A percentile compares a stretch with the other conserved stretches of the same genome.
Evolutionary conservation across 2,329 filamentous ascomycete genomes (phyloP).

Genomic region (Ilyonectria mors-panacis): DNA sequence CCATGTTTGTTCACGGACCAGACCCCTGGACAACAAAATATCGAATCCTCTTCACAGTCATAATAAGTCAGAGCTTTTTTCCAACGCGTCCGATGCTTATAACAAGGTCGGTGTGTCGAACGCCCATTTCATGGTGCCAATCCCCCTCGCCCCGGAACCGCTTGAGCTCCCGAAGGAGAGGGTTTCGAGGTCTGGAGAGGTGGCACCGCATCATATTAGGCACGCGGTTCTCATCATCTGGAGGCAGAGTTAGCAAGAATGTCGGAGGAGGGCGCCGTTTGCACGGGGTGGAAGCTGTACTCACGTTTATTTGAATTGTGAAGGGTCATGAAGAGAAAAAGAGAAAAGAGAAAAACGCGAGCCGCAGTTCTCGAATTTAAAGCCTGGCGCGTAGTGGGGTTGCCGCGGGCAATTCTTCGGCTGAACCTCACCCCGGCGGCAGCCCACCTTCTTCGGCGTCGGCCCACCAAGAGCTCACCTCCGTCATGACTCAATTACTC

Average conservation of each 20-base stretch:
- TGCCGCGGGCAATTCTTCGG: conserved; percentile 49
- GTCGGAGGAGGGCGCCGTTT: neutral
- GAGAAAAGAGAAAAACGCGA: conserved; percentile 59
- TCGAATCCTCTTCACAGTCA: conserved; percentile 54
- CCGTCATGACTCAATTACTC: conserved; percentile 42
- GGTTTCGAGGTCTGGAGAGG: conserved; percentile 79
- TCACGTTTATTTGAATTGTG: conserved; percentile 96
- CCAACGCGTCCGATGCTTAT: conserved; percentile 90
- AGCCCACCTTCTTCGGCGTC: conserved; percentile 21
- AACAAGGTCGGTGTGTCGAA: conserved; percentile 99
- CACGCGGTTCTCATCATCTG: conserved; percentile 99
- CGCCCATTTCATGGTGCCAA: conserved; percentile 93
- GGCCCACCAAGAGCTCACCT: conserved; percentile 38
- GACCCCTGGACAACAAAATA: conserved; percentile 11
- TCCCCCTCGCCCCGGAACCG: conserved; percentile 78
- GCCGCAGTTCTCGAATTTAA: conserved; percentile 56
- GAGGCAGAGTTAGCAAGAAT: conserved; percentile 50
- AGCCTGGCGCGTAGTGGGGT: conserved; percentile 45
- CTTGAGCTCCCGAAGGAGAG: conserved; percentile 91
- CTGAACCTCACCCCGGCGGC: conserved; percentile 28
- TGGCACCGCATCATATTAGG: conserved; percentile 85
- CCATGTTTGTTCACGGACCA: conserved; percentile 13
- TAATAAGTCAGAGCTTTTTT: conserved; percentile 91
- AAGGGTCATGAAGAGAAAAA: conserved; percentile 86
- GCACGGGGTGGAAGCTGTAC: conserved; percentile 57